Base-by-base conservation (phyloP, 2,329 filamentous ascomycete genomes). In the Arthrobotrys entomopaga region DNA sequence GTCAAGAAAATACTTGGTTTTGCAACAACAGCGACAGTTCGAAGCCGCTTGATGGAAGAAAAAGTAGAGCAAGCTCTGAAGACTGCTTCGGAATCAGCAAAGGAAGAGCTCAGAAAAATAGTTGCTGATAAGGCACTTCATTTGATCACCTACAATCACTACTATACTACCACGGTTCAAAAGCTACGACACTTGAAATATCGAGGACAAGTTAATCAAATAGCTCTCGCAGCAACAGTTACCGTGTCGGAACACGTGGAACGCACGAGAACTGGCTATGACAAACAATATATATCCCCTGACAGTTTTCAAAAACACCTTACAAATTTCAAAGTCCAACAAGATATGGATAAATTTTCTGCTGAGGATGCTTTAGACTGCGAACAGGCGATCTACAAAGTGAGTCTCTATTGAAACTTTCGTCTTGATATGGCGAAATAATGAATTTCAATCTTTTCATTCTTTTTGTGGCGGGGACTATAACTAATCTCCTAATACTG, bases 1-100 rank as follows among this genome's bases (percentile, higher is more conserved):
- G 58, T 80, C 0, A 52, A 42, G 0, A 53, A 77, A 0, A 52
- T 81, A 0, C 54, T 82, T 0, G 63, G 77, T 0, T 50, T 79
- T 34, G 65, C 80, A 2, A 61, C 78, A 0, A 81, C 43, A 64
- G 78, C 0, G 60, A 76, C 10, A 79, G 78, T 0, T 77, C 71
- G 3, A 50, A 49, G 0, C 34, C 65, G 0, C 52, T 82, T 1
- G n/a, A 60, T 60, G 57, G 57, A 49, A 49, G n/a, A 48, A 4
- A 49, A 34, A 60, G 40, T 64, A 3, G 59, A 54, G 2, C 4
- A 46, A 6, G 48, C 50, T 13, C 4, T 64, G 48, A 54, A 64
- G 15, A 2, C 26, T 15, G 48, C 46, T 11, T 42, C 40, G 20
- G 10, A 20, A 24, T 10, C 15, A 7, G 59, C 59, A 13, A 52